Base-by-base conservation (phyloP, 371 early-diverging fungal genomes). In the Lichtheimia ramosa region DNA sequence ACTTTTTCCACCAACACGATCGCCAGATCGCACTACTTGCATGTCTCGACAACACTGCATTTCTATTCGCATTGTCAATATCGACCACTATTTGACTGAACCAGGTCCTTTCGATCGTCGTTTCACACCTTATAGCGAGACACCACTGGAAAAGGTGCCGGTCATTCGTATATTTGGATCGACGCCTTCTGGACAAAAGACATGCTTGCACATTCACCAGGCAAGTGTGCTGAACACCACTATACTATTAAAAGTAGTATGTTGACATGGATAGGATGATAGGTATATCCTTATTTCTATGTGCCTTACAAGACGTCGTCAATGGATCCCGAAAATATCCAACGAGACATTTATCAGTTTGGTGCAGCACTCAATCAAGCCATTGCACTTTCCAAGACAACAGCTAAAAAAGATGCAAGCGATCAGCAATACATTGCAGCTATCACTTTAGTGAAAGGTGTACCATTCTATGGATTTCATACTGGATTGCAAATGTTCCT, bases 401-500 rank as follows among this genome's bases (percentile, higher is more conserved):
- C 18, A 21, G 34, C 28, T 39, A 71, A 63, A 1, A 57, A 66
- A 6, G 56, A 69, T 1, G 62, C 57, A 21, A 51, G 61, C 24
- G 68, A 68, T n/a, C 61, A 69, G 2, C 82, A 83, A 34, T 83
- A 83, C 58, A 74, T 93, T 6, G 88, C 85, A 0, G 89, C 89
- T 1, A 84, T 93, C 48, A 63, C 79, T 0, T 81, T 87, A 0
- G 85, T 89, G 20, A 88, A 89, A 63, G 96, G 92, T 0, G 70
- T 91, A 0, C 90, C 92, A 0, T 94, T 93, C 69, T 96, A 96
- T 68, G 96, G 96, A 0, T 93, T 91, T 63, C 87, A 89, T 62
- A 68, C 77, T 3, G 77, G 81, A 0, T 85, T 92, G 58, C 67
- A 66, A 5, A 78, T 72, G 48, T 96, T 89, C 60, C 79, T 95